These are phyloP conservation scores for Ogataea hybrid DNA, from an alignment of 1,139 yeast genomes.

Conservation along the genomic window DNA sequence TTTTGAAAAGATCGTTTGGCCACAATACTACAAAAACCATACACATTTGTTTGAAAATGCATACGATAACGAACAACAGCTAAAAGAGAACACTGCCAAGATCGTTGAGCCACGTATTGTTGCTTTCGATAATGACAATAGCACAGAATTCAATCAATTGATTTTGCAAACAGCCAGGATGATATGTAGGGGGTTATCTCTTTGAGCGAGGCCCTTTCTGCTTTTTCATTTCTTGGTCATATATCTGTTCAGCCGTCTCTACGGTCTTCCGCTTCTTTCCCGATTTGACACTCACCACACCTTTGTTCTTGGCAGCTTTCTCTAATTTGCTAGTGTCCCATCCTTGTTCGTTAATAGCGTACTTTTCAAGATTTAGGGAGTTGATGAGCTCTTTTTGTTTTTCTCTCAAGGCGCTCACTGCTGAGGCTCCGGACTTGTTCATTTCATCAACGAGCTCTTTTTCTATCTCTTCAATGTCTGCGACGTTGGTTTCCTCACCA, in stretches of 20 bases:
- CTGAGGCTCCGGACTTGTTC: constrained; percentile 75
- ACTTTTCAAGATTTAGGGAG: constrained; percentile 79
- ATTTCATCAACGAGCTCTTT: constrained; percentile 63
- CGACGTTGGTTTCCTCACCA: constrained; percentile 44
- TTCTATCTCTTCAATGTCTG: constrained; percentile 44
- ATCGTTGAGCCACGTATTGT: constrained; percentile 15
- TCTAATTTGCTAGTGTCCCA: constrained; percentile 68
- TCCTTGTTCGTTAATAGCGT: constrained; percentile 78
- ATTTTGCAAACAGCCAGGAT: constrained; percentile 4
- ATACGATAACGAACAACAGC: constrained; percentile 45
- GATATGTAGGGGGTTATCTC: not conserved
- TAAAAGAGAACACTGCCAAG: constrained; percentile 34
- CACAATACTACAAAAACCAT: constrained; percentile 66
- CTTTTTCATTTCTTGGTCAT: constrained; percentile 73
- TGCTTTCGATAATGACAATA: constrained; percentile 17
- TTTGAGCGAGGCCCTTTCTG: constrained; percentile 39
- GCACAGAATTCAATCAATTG: constrained; percentile 11
- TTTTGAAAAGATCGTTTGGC: constrained; percentile 87
- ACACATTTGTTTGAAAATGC: constrained; percentile 52
- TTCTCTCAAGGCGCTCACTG: constrained; percentile 63
- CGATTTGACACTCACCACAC: constrained; percentile 72
- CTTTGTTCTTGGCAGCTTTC: constrained; percentile 37
- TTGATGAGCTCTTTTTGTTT: constrained; percentile 87
- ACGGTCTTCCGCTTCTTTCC: constrained; percentile 55
- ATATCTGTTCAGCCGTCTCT: constrained; percentile 70